Evolutionary conservation across 1,139 yeast species (phyloP).

Genomic region (Pichia kudriavzevii): DNA sequence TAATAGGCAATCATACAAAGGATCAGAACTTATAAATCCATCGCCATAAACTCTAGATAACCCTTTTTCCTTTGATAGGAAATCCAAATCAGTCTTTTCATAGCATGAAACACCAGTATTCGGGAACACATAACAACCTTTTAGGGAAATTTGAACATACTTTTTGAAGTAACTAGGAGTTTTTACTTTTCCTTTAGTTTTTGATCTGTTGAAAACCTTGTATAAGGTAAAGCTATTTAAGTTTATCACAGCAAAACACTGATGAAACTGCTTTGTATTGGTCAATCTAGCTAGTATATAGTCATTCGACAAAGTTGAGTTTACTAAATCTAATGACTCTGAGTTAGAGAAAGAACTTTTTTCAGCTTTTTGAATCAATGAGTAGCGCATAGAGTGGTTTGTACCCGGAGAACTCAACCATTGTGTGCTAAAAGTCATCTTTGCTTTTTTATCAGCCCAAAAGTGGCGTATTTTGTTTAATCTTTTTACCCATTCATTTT

Average conservation of each 20-base stretch:
- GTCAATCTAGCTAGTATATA: too few species aligned
- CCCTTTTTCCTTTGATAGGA: slow-evolving; percentile 36
- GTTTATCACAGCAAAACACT: slow-evolving; percentile 31
- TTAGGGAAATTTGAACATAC: slow-evolving; percentile 51
- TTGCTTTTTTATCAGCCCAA: slow-evolving; percentile 46
- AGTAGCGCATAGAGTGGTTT: too few species aligned
- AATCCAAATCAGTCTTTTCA: slow-evolving; percentile 2
- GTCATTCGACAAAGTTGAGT: too few species aligned
- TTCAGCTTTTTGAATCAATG: too few species aligned
- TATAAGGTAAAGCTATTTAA: slow-evolving; percentile 28
- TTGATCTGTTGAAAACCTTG: slow-evolving; percentile 40
- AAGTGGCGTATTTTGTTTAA: slow-evolving; percentile 41
- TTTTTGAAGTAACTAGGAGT: slow-evolving; percentile 38
- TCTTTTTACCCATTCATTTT: slow-evolving; percentile 61
- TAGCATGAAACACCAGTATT: slow-evolving; percentile 46
- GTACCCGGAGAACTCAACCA: too few species aligned
- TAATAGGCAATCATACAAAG: slow-evolving; percentile 64
- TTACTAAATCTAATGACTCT: too few species aligned
- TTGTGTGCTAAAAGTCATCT: too few species aligned
- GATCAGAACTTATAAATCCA: slow-evolving; percentile 81
- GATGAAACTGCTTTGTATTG: too few species aligned
- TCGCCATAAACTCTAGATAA: slow-evolving; percentile 70
- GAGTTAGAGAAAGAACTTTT: too few species aligned
- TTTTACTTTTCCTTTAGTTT: slow-evolving; percentile 38
- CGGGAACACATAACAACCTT: slow-evolving; percentile 67